phyloP scores from a whole-genome alignment of 306 rosid species.

The Sesbania bispinosa region DNA sequence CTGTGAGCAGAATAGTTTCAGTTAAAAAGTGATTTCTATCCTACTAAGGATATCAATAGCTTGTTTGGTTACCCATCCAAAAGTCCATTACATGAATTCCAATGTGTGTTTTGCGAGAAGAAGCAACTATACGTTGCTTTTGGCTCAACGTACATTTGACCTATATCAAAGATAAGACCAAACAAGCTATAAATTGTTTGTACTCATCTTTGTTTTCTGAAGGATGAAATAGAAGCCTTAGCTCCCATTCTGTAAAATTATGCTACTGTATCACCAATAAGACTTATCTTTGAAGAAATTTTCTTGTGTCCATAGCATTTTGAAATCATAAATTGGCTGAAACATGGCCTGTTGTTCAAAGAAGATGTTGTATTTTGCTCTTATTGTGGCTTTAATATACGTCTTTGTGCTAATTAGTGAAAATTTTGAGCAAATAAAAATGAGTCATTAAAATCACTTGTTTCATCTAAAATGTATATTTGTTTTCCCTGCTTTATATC shows the following conservation, averaged over 20 bases:
- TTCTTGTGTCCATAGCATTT: conserved; percentile 11
- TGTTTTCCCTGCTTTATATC: background rate
- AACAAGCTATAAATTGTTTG: background rate
- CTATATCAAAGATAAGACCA: no score
- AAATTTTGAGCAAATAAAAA: background rate
- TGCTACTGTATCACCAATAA: background rate
- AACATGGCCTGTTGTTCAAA: background rate
- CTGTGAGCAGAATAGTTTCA: background rate
- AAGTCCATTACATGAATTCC: no score
- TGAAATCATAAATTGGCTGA: background rate
- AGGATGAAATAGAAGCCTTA: conserved; percentile 18
- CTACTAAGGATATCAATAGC: background rate
- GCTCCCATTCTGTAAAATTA: background rate
- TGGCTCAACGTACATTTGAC: no score
- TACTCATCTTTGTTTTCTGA: background rate
- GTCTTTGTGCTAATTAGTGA: background rate
- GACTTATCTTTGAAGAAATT: background rate
- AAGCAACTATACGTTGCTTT: no score
- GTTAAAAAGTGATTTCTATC: background rate
- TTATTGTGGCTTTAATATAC: conserved; percentile 10
- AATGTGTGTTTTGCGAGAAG: no score
- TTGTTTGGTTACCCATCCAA: no score
- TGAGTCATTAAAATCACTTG: background rate
- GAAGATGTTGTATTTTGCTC: background rate
- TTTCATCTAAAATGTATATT: background rate